Evolutionary conservation across 192 early-diverging fungal genomes (phyloP).

Genomic region (Allomyces arbusculus): DNA sequence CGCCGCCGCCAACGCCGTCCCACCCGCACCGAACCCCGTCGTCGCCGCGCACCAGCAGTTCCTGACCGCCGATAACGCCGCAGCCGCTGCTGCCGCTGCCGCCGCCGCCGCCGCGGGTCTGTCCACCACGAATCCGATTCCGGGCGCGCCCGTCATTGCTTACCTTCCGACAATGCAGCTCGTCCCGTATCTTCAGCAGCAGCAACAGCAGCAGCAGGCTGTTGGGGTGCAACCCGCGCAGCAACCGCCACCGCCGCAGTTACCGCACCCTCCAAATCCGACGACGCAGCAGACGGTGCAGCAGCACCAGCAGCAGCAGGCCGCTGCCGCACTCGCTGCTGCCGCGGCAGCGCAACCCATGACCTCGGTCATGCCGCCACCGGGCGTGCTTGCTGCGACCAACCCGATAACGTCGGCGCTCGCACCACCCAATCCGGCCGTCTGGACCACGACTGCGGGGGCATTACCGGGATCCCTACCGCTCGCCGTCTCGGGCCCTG

Average conservation of each 20-base stretch:
- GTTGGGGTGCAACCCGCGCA: background rate
- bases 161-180: background rate
- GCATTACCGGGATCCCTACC: too few relatives aligned
- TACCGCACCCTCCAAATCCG: background rate
- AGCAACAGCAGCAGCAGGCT: slow-evolving; percentile 3
- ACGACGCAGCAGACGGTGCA: background rate
- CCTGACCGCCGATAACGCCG: too few relatives aligned
- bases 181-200: slow-evolving; percentile 1
- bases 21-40: slow-evolving; percentile 3
- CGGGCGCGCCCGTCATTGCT: background rate
- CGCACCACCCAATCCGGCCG: too few relatives aligned
- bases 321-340: too few relatives aligned
- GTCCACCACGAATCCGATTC: too few relatives aligned
- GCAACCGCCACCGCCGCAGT: slow-evolving; percentile 2
- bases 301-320: slow-evolving; percentile 3
- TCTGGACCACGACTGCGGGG: too few relatives aligned
- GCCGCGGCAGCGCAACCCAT: too few relatives aligned
- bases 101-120: slow-evolving; percentile 1
- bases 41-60: background rate
- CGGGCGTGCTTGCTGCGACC: too few relatives aligned
- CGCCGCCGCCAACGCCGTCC: background rate
- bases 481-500: too few relatives aligned
- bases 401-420: too few relatives aligned
- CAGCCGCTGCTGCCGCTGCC: slow-evolving; percentile 4
- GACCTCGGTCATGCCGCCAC: too few relatives aligned